These are phyloP conservation scores for Croton laevigatus DNA, from an alignment of 441 rosid species.

Conservation along the genomic window DNA sequence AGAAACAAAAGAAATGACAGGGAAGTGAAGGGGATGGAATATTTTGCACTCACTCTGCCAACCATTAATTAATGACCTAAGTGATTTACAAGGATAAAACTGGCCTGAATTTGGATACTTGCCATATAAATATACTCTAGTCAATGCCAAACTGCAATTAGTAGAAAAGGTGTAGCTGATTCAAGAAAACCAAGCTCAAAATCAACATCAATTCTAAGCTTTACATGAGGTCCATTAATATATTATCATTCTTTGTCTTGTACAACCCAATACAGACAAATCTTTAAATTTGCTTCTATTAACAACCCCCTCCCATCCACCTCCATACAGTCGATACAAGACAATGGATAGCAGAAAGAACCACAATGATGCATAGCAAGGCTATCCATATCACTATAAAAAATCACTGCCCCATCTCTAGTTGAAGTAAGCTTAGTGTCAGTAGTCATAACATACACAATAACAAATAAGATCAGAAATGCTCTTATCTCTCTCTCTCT, in stretches of 20 bases:
- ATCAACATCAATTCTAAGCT: background rate
- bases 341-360: background rate
- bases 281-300: background rate
- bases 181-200: background rate
- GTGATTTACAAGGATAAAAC: background rate
- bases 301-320: background rate
- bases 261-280: background rate
- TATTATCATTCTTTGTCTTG: too few species aligned
- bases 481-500: background rate
- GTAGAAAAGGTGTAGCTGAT: background rate
- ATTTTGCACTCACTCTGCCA: background rate
- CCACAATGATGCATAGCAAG: conserved; percentile 9
- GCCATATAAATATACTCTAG: too few species aligned
- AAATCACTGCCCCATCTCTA: conserved; percentile 9
- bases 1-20: background rate
- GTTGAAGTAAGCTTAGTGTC: background rate
- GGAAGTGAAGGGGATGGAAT: background rate
- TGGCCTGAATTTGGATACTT: too few species aligned
- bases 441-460: background rate
- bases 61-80: background rate
- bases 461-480: background rate
- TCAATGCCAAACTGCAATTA: background rate
- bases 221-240: background rate
- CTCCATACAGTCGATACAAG: background rate
- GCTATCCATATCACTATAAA: conserved; percentile 6